A percentile compares a stretch with the other conserved stretches of the same genome.
Conservation (phyloP, 768 basidiomycete species). For the Lentinula aciculospora region DNA sequence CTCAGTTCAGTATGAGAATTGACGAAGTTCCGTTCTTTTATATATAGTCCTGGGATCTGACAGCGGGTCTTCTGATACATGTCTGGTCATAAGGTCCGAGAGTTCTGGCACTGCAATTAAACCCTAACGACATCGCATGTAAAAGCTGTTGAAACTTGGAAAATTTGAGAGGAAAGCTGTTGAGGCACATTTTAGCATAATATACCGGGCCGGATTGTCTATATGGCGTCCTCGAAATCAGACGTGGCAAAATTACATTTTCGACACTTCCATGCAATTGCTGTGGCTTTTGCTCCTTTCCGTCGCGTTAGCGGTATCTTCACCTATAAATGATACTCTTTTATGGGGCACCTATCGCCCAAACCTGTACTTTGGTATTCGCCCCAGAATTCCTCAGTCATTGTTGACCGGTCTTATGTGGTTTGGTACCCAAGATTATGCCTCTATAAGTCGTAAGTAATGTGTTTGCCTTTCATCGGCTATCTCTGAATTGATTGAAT, state of each 20-base stretch:
- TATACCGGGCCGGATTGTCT: neutral
- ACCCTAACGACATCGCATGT: neutral
- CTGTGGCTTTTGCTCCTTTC: constrained; percentile 42
- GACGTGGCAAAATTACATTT: neutral
- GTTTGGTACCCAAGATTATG: constrained; percentile 86
- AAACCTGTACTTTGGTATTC: constrained; percentile 91
- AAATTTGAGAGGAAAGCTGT: neutral
- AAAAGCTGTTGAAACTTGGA: no score
- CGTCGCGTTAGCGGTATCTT: constrained; percentile 30
- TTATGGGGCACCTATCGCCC: constrained; percentile 89
- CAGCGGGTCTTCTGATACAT: no score
- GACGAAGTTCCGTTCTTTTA: neutral
- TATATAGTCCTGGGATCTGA: neutral
- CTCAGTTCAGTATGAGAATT: neutral
- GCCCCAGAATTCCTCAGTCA: constrained; percentile 82
- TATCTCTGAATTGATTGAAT: constrained; percentile 7
- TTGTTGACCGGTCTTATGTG: constrained; percentile 91
- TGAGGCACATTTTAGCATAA: neutral
- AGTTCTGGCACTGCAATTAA: neutral
- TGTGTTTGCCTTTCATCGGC: constrained; percentile 6
- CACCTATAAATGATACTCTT: constrained; percentile 45
- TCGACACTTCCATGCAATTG: constrained; percentile 29
- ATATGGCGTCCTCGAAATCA: neutral
- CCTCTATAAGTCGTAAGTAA: constrained; percentile 59
- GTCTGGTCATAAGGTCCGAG: neutral